Evolutionary conservation across 345 rosid genomes (phyloP).

Genomic region (Limnanthes douglasii): DNA sequence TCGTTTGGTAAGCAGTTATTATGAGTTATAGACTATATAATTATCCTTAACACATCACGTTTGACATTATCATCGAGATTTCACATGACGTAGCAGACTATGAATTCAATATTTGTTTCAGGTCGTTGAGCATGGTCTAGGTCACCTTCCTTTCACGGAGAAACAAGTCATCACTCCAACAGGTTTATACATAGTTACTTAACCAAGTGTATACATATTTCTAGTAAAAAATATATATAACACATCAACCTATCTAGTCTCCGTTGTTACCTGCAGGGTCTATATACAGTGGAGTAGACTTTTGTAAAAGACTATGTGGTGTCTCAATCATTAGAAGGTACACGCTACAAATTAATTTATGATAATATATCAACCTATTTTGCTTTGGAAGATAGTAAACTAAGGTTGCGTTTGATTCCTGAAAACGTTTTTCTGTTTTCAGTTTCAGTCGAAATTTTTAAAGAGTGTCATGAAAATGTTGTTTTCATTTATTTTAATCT

Average conservation of each 20-base stretch:
- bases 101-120: conserved; percentile 17
- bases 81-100: neutral
- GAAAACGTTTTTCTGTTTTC: too few species aligned
- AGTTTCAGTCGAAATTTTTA: too few species aligned
- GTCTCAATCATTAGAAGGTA: conserved; percentile 88
- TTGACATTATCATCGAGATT: neutral
- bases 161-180: conserved; percentile 84
- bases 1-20: conserved; percentile 44
- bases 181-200: too few species aligned
- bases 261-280: conserved; percentile 33
- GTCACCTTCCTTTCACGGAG: conserved; percentile 91
- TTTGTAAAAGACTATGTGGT: conserved; percentile 71
- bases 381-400: neutral
- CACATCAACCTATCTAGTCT: neutral
- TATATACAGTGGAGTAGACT: conserved; percentile 76
- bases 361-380: neutral
- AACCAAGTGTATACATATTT: too few species aligned
- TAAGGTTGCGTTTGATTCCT: too few species aligned
- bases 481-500: neutral
- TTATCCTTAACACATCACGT: neutral
- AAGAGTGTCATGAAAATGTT: too few species aligned
- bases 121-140: conserved; percentile 98
- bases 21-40: neutral
- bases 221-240: too few species aligned
- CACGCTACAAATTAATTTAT: neutral